A percentile compares a stretch with the other conserved stretches of the same genome.
These are phyloP conservation scores for Ettlia oleoabundans DNA, from an alignment of 139 green algal genomes.

Conservation along the genomic window DNA sequence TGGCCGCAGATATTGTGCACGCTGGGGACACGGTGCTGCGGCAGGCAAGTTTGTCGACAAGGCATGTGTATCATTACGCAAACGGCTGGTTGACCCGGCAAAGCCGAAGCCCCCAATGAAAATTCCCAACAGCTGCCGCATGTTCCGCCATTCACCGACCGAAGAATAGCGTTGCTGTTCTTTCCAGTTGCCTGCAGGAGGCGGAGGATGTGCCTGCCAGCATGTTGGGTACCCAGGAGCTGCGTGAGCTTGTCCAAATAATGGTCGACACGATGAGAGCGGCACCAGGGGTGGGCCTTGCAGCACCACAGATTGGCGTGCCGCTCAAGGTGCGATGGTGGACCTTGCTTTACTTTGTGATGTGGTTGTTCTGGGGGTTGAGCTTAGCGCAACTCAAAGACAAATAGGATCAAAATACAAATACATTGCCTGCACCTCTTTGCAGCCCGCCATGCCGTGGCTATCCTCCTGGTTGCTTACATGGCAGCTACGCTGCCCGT, in stretches of 20 bases:
- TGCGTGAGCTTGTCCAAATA: constrained; percentile 12
- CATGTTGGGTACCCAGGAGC: constrained; percentile 35
- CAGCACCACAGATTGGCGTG: constrained; percentile 44
- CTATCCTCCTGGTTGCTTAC: no score
- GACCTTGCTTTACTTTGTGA: neutral
- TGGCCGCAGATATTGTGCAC: neutral
- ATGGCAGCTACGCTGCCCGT: neutral
- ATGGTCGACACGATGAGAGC: constrained; percentile 43
- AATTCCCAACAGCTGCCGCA: no score
- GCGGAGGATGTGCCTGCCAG: constrained; percentile 11
- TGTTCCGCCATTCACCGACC: no score
- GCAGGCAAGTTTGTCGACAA: neutral
- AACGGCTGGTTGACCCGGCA: neutral
- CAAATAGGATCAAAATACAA: no score
- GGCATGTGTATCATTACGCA: neutral
- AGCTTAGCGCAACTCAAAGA: no score
- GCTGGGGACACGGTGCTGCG: neutral
- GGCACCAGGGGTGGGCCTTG: constrained; percentile 43
- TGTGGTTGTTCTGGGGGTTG: no score
- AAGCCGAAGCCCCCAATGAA: no score
- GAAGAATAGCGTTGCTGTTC: neutral
- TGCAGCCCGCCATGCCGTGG: no score
- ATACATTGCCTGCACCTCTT: no score
- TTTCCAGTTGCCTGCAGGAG: constrained; percentile 15
- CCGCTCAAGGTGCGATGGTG: constrained; percentile 19